Percentiles rank a stretch among this genome's conserved stretches.
Conservation (phyloP, 169 alveolate genomes). For the Sarcocystis neurona region DNA sequence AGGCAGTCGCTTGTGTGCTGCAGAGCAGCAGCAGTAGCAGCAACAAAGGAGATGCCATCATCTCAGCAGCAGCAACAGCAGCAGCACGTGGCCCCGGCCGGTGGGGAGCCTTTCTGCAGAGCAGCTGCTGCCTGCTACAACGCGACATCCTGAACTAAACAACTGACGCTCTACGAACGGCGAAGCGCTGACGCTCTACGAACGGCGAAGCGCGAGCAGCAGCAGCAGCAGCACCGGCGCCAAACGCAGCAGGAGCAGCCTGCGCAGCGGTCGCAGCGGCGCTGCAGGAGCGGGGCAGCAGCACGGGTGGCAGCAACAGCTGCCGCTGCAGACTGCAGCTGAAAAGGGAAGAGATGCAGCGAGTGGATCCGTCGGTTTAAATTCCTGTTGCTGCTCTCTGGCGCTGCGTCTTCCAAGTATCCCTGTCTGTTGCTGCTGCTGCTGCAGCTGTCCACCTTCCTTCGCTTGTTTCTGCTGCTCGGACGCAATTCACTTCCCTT, state of each 20-base stretch:
- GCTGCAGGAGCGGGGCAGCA: neutral
- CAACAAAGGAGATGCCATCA: conserved; percentile 13
- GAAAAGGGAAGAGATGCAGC: neutral
- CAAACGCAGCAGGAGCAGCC: conserved; percentile 2
- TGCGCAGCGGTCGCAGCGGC: neutral
- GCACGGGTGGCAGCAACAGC: conserved; percentile 1
- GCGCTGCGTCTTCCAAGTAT: neutral
- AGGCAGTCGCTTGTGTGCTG: too few species aligned
- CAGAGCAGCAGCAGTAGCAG: too few species aligned
- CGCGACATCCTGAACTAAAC: neutral
- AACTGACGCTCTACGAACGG: neutral
- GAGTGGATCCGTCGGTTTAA: neutral
- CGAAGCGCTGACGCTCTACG: neutral
- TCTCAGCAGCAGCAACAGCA: conserved; percentile 25
- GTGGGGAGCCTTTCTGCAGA: neutral
- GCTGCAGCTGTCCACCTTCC: too few species aligned
- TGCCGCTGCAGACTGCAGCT: neutral
- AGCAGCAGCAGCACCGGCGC: conserved; percentile 3
- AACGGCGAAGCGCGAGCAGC: neutral
- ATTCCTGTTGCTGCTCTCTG: neutral
- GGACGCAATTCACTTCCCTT: too few species aligned
- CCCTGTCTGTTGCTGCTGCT: neutral
- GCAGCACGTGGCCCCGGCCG: conserved; percentile 20
- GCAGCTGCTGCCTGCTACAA: conserved; percentile 27
- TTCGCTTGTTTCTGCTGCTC: too few species aligned